Percentiles rank a stretch among this genome's conserved stretches.
phyloP scores from a whole-genome alignment of 805 yeast species.

The Ogataea pignaliae region DNA sequence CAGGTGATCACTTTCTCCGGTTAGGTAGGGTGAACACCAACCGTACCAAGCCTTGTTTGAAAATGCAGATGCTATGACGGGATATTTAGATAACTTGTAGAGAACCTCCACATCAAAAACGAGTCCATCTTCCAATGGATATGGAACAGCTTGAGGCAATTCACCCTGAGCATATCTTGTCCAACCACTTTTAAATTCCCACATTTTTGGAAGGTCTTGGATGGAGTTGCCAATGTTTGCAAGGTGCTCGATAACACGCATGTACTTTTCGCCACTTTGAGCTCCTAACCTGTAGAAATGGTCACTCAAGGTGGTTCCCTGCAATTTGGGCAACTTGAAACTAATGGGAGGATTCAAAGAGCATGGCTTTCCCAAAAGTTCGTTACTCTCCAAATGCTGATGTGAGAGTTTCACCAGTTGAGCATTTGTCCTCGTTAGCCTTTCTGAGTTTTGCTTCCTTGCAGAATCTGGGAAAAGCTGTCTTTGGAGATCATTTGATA shows the following conservation, averaged over 20 bases:
- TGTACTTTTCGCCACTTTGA: constrained; percentile 55
- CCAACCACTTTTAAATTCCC: constrained; percentile 78
- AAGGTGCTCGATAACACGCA: constrained; percentile 45
- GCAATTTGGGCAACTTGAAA: constrained; percentile 62
- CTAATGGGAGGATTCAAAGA: constrained; percentile 53
- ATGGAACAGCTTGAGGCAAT: constrained; percentile 52
- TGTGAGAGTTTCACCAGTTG: constrained; percentile 50
- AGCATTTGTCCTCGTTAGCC: constrained; percentile 26
- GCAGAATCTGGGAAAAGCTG: constrained; percentile 51
- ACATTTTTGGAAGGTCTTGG: constrained; percentile 40
- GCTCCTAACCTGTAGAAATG: constrained; percentile 76
- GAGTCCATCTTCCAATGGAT: constrained; percentile 66
- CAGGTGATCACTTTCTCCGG: constrained; percentile 43
- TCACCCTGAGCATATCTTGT: constrained; percentile 56
- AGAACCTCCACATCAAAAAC: constrained; percentile 89
- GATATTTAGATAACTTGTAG: constrained; percentile 67
- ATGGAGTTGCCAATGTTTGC: constrained; percentile 29
- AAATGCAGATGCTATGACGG: constrained; percentile 78
- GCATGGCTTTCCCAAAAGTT: constrained; percentile 73
- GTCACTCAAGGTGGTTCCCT: constrained; percentile 72
- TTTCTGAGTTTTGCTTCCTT: constrained; percentile 14
- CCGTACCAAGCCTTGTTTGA: constrained; percentile 82
- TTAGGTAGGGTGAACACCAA: constrained; percentile 88
- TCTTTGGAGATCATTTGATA: constrained; percentile 52
- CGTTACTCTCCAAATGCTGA: constrained; percentile 54